Conservation (phyloP, 352 stramenopile genomes). For the Phytophthora pinifolia region DNA sequence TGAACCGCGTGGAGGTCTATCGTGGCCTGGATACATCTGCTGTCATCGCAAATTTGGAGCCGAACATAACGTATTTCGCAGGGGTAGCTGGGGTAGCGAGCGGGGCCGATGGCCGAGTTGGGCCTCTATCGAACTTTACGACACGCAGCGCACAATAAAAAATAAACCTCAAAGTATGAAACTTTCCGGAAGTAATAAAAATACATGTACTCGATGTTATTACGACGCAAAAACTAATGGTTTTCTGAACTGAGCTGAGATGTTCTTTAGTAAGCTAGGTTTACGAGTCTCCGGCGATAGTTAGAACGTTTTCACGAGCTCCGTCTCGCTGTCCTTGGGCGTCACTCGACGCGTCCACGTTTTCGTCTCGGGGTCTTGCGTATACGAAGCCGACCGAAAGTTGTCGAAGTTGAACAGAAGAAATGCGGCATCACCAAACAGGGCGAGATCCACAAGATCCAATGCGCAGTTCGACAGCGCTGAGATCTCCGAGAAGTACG, state of each 20-base stretch:
- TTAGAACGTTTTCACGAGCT: conserved; percentile 11
- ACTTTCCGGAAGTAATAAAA: too few relatives aligned
- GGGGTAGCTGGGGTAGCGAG: conserved; percentile 61
- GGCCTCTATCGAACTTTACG: conserved; percentile 71
- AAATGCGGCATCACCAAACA: conserved; percentile 12
- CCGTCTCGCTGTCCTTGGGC: background rate
- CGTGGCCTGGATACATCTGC: conserved; percentile 48
- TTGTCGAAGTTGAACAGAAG: conserved; percentile 21
- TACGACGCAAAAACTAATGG: too few relatives aligned
- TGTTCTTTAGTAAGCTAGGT: too few relatives aligned
- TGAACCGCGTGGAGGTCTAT: conserved; percentile 81
- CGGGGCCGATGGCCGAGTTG: conserved; percentile 55
- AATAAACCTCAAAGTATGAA: background rate
- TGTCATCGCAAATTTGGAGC: conserved; percentile 40
- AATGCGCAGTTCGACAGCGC: conserved; percentile 25
- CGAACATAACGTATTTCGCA: conserved; percentile 77
- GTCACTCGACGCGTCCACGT: conserved; percentile 32
- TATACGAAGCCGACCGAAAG: conserved; percentile 52
- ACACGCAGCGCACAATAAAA: conserved; percentile 29
- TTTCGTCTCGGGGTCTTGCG: conserved; percentile 24
- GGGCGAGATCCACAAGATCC: conserved; percentile 25
- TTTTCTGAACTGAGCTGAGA: too few relatives aligned
- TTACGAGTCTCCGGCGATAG: too few relatives aligned
- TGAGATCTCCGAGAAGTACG: conserved; percentile 29
- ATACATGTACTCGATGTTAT: too few relatives aligned